Conservation (phyloP, 495 filamentous ascomycete species). For the Hypoxylon intermedium region DNA sequence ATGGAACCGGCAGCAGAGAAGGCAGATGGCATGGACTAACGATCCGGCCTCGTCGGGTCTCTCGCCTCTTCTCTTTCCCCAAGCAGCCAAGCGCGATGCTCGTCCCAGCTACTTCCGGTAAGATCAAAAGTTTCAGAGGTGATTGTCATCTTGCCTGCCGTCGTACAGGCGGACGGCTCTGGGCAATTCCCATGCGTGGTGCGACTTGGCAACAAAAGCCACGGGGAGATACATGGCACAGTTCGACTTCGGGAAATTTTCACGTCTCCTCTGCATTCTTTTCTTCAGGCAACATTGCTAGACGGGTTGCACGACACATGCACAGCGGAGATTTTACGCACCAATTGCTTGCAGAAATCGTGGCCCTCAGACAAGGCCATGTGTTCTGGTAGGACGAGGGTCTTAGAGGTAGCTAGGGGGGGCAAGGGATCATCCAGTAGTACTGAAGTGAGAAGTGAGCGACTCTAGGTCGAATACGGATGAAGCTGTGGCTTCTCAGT, state of each 20-base stretch:
- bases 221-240: constrained; percentile 44
- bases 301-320: constrained; percentile 36
- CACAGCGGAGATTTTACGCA: constrained; percentile 40
- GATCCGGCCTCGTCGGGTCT: constrained; percentile 37
- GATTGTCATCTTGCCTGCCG: constrained; percentile 31
- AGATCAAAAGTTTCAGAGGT: constrained; percentile 38
- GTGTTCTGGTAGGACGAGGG: constrained; percentile 42
- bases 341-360: constrained; percentile 28
- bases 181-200: constrained; percentile 29
- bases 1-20: constrained; percentile 35
- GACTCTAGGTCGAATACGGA: constrained; percentile 12
- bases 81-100: constrained; percentile 33
- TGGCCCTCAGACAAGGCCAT: constrained; percentile 31
- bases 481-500: neutral
- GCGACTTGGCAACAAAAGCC: constrained; percentile 34
- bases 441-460: neutral
- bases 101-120: constrained; percentile 30
- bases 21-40: constrained; percentile 36
- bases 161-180: constrained; percentile 31
- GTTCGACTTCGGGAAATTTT: constrained; percentile 47
- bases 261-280: constrained; percentile 28
- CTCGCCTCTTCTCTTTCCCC: constrained; percentile 30
- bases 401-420: neutral
- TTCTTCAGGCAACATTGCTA: constrained; percentile 31
- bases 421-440: neutral